phyloP scores from a whole-genome alignment of 1,284 basidiomycete genomes.

The Papiliotrema nemorosa region DNA sequence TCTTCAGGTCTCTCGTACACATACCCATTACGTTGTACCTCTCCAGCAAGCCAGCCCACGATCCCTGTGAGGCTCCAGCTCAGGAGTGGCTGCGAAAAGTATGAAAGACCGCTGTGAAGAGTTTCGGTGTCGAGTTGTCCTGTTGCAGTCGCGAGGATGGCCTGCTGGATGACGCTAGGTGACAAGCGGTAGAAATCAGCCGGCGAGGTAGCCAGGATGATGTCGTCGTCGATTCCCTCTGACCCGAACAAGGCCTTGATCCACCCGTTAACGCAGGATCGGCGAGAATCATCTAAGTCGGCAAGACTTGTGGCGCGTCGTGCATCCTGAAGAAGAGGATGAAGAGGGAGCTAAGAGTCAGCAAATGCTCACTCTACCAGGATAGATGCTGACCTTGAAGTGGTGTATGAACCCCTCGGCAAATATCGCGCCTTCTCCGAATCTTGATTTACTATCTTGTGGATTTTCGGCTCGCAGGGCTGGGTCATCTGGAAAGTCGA shows the following conservation, averaged over 20 bases:
- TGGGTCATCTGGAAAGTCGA: slow-evolving; percentile 28
- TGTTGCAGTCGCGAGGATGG: slow-evolving; percentile 48
- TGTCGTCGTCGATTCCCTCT: slow-evolving; percentile 48
- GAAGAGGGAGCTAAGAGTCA: slow-evolving; percentile 21
- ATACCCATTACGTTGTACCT: slow-evolving; percentile 45
- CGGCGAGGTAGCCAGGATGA: slow-evolving; percentile 50
- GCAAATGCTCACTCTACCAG: not conserved
- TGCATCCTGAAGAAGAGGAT: slow-evolving; percentile 28
- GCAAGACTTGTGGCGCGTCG: slow-evolving; percentile 35
- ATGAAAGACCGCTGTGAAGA: slow-evolving; percentile 53
- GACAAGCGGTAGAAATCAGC: slow-evolving; percentile 49
- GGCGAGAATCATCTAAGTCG: slow-evolving; percentile 38
- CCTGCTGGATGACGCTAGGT: slow-evolving; percentile 53
- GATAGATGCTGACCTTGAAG: slow-evolving; percentile 27
- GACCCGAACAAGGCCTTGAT: slow-evolving; percentile 49
- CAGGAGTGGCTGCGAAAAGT: slow-evolving; percentile 55
- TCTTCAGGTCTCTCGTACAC: too few species aligned
- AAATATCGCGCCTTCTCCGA: slow-evolving; percentile 46
- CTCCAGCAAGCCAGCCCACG: slow-evolving; percentile 46
- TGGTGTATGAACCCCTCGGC: slow-evolving; percentile 36
- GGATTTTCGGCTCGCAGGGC: slow-evolving; percentile 38
- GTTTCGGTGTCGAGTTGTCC: slow-evolving; percentile 54
- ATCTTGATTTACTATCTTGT: slow-evolving; percentile 42
- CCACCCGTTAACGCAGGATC: slow-evolving; percentile 43
- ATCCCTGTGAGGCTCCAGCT: slow-evolving; percentile 54